phyloP scores from a whole-genome alignment of 306 rosid genomes.

The Hippophae tibetana region DNA sequence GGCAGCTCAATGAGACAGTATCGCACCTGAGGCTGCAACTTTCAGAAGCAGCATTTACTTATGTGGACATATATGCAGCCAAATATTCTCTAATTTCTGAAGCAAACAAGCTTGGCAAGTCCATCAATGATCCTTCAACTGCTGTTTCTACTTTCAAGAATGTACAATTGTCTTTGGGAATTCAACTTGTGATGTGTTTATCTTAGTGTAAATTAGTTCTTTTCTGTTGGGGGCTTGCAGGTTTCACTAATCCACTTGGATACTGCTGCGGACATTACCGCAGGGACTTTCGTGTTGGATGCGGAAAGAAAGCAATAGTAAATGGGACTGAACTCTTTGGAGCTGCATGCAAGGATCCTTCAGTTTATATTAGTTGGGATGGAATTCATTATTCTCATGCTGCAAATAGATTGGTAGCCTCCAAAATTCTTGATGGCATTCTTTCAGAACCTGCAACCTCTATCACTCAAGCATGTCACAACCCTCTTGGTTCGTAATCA shows the following conservation, averaged over 20 bases:
- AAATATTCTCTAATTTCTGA: slow-evolving; percentile 19
- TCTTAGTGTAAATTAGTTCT: background rate
- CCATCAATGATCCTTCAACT: background rate
- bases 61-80: slow-evolving; percentile 19
- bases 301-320: slow-evolving; percentile 15
- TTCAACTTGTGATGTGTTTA: background rate
- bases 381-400: slow-evolving; percentile 20
- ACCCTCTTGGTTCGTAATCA: background rate
- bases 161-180: background rate
- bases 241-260: slow-evolving; percentile 21
- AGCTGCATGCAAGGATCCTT: slow-evolving; percentile 14
- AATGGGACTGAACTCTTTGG: slow-evolving; percentile 14
- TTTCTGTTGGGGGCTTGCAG: slow-evolving; percentile 3
- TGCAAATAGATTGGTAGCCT: slow-evolving; percentile 15
- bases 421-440: slow-evolving; percentile 12
- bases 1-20: slow-evolving; percentile 13
- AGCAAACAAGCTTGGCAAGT: slow-evolving; percentile 20
- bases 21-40: slow-evolving; percentile 8
- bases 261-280: slow-evolving; percentile 20
- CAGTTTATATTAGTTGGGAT: slow-evolving; percentile 18
- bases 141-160: background rate
- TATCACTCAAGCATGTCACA: slow-evolving; percentile 3
- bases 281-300: slow-evolving; percentile 2
- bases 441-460: slow-evolving; percentile 13
- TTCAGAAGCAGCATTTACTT: slow-evolving; percentile 16